Conservation (phyloP, 768 basidiomycete species). For the Calocera cornea region DNA sequence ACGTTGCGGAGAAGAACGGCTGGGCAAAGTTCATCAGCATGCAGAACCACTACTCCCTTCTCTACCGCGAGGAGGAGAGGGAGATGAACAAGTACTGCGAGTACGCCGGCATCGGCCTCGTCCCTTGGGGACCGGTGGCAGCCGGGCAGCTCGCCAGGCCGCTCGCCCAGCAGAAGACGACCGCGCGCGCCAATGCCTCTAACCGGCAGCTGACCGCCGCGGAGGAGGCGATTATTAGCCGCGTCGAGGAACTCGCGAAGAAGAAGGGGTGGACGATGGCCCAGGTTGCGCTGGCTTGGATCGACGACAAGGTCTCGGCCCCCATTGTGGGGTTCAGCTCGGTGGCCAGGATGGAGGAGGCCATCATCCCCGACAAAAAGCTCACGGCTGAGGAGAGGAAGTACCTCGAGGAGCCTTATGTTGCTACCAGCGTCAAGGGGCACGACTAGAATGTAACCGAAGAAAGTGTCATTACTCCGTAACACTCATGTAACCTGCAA, state of each 20-base stretch:
- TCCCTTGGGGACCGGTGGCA: slow-evolving; percentile 48
- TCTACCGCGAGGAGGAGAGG: slow-evolving; percentile 18
- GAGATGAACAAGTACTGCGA: slow-evolving; percentile 19
- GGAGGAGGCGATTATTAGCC: slow-evolving; percentile 9
- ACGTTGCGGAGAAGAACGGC: slow-evolving; percentile 10
- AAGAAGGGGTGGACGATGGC: slow-evolving; percentile 31
- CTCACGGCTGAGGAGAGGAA: slow-evolving; percentile 23
- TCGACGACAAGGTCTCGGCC: slow-evolving; percentile 25
- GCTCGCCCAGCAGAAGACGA: slow-evolving; percentile 6
- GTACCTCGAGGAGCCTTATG: slow-evolving; percentile 23
- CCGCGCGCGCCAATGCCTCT: not conserved
- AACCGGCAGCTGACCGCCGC: not conserved
- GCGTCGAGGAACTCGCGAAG: slow-evolving; percentile 30
- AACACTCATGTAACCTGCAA: too few relatives aligned
- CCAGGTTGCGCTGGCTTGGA: slow-evolving; percentile 33
- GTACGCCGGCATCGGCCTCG: slow-evolving; percentile 41
- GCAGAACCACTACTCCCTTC: slow-evolving; percentile 15
- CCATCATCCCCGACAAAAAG: slow-evolving; percentile 18
- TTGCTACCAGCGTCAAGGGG: not conserved
- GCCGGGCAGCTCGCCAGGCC: slow-evolving; percentile 29
- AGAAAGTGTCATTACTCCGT: not conserved
- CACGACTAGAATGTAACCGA: not conserved
- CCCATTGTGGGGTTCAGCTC: slow-evolving; percentile 34
- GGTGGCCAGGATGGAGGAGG: slow-evolving; percentile 22
- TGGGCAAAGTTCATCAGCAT: slow-evolving; percentile 16